Evolutionary conservation across 2,329 filamentous ascomycete genomes (phyloP), one percentile per base, ranked within the genome.

Genomic region (Decorospora gaudefroyi): DNA sequence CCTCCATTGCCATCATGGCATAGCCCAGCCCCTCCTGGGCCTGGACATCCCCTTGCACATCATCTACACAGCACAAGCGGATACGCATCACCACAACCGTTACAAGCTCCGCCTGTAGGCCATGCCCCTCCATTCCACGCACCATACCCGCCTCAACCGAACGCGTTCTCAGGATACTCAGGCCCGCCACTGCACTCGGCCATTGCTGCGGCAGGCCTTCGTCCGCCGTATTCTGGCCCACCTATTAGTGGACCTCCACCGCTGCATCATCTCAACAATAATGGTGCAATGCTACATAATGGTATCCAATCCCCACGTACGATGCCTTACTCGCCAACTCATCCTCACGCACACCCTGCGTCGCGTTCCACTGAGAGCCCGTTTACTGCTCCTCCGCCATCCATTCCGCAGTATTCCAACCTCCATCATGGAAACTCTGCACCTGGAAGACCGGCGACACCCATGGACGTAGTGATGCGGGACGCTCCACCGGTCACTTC

Each of bases 281-380:
- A 67, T 26, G 55, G 59, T 16, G 44, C 45, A 2, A 64, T 69
- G 46, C 53, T 69, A 41, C 55, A 56, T 19, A 72, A 72, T 41
- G 69, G 72, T 23, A 55, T 72, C 53, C 64, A 65, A 28, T 71
- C 71, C 16, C 67, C 71, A 17, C 70, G 61, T 33, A 50, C 45
- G 17, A 51, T 68, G 42, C 64, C 67, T 1, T 67, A 68, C 17
- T 71, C 70, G 10, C 69, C 64, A 32, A 69, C 67, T 6, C 64
- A 69, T 40, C 57, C 60, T 37, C 65, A 67, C 29, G 57, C 57
- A 31, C 57, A 70, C 45, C 53, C 57, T 31, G 57, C 67, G 17
- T 64, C 69, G 39, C 63, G 69, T 7, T 64, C 65, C 19, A 66
- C 62, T 1, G 67, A 69, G 36, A 70, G 64, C 23, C 67, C 68